Base-by-base conservation (phyloP, 176 grass and related monocot species). In the Ensete ventricosum region DNA sequence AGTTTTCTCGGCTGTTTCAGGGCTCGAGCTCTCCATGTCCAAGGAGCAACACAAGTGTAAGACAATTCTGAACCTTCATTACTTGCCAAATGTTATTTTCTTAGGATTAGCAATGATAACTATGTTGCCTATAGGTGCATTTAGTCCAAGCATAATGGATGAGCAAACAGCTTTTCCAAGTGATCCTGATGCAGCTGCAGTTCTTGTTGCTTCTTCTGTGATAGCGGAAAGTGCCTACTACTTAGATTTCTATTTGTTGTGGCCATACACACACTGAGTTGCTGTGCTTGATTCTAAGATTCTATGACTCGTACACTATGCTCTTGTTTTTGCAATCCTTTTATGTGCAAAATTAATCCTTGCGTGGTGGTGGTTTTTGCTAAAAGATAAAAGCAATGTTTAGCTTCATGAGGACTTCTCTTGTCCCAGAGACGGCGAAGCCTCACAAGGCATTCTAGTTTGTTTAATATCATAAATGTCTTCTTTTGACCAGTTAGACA, bases 1-100 rank as follows among this genome's bases (percentile, higher is more conserved):
- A 98, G 95, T 99, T 50, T 99, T 99, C 85, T 99, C 95, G n/a
- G 95, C 95, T 11, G 90, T 99, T 53, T 99, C 95, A 22, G 95
- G 95, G n/a, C 76, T 99, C 29, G 95, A 99, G 74, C 79, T 99
- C 73, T 94, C 90, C 43, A 87, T 89, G 90, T 80, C 89, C 9
- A 99, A 91, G 76, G 86, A 91, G 20, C 95, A 99, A 3, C 95
- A 99, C 80, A 99, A 99, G 82, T 99, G 95, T 99, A 89, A 91
- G 90, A 55, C 73, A 73, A 76, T 73, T 76, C 78, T 73, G 20
- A 22, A 8, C n/a, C 26, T 29, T 29, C 2, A 29, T 29, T 29
- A 12, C 26, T 29, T 29, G 7, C 24, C 20, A 67, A 67, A 29
- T 67, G 22, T 23, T 67, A 34, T 67, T 67, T 14, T 14, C 23